Evolutionary conservation across 2,329 filamentous ascomycete genomes (phyloP).

Genomic region (Apiospora pterosperma): DNA sequence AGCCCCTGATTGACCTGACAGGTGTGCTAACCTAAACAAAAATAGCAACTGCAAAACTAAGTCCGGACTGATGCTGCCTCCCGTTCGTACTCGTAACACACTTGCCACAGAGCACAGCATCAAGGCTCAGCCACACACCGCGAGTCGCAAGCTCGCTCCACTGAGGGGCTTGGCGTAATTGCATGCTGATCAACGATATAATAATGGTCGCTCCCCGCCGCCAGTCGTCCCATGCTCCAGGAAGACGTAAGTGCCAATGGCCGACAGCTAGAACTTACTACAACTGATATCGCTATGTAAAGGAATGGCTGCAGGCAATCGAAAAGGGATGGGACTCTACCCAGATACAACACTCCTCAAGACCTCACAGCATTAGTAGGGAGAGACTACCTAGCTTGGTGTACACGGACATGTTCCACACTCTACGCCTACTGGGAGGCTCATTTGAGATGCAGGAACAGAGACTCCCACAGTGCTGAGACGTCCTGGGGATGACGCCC

Average conservation of each 20-base stretch:
- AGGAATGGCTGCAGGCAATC: too few species aligned
- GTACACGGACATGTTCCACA: too few species aligned
- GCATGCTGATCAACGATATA: not conserved
- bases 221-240: not conserved
- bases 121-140: not conserved
- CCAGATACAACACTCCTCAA: too few species aligned
- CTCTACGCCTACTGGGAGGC: too few species aligned
- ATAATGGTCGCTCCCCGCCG: too few species aligned
- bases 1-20: not conserved
- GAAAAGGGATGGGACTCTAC: too few species aligned
- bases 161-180: not conserved
- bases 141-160: not conserved
- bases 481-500: not conserved
- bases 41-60: not conserved
- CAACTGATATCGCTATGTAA: too few species aligned
- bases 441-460: not conserved
- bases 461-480: not conserved
- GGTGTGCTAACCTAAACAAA: not conserved
- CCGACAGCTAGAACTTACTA: too few species aligned
- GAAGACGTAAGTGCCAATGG: too few species aligned
- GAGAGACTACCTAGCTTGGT: too few species aligned
- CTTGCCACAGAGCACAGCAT: not conserved
- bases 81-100: not conserved
- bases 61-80: not conserved
- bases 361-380: too few species aligned